Base-by-base conservation (phyloP, 176 grass and related monocot genomes). In the Oryza punctata region DNA sequence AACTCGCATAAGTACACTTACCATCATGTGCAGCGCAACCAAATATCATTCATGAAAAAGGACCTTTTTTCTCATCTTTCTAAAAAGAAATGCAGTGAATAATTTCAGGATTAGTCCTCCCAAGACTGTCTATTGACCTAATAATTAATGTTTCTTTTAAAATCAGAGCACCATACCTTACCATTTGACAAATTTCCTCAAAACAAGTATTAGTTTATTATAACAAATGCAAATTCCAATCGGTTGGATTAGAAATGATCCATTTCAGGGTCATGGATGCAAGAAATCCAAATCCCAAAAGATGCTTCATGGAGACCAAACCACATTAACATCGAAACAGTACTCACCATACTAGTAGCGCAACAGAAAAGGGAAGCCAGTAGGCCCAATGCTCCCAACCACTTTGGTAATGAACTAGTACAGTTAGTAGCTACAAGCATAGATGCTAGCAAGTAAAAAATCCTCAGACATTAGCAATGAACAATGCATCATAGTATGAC, bases 1-100 rank as follows among this genome's bases (percentile, higher is more conserved):
- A 69, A 79, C 38, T 75, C 69, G 59, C 46, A 68, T 25, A 79
- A 79, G 63, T 90, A 80, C 84, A 79, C 29, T 69, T 75, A 84
- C 16, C 85, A 84, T 91, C 89, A 87, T 87, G 85, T 49, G 85
- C 50, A 76, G 54, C 85, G 6, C 80, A 76, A 80, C 80, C 75
- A 75, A 79, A 63, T 57, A 32, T 54, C 63, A 67, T 38, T 63
- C 71, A 75, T 32, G 52, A 61, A 16, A 65, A 12, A 71, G 38
- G 30, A 11, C 6, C 15, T 33, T 45, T 6, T 6, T 33, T 33
- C 4, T 44, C 1, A 72, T 77, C 65, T 81, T 72, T 60, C 12
- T 11, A 45, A 73, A 23, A 77, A 72, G 33, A 38, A 3, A 21
- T 6, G 16, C 29, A 12, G n/a, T 13, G 16, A 69, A 30, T 21